These are phyloP conservation scores for Nigrospora oryzae DNA, from an alignment of 2,329 filamentous ascomycete genomes.

Conservation along the genomic window DNA sequence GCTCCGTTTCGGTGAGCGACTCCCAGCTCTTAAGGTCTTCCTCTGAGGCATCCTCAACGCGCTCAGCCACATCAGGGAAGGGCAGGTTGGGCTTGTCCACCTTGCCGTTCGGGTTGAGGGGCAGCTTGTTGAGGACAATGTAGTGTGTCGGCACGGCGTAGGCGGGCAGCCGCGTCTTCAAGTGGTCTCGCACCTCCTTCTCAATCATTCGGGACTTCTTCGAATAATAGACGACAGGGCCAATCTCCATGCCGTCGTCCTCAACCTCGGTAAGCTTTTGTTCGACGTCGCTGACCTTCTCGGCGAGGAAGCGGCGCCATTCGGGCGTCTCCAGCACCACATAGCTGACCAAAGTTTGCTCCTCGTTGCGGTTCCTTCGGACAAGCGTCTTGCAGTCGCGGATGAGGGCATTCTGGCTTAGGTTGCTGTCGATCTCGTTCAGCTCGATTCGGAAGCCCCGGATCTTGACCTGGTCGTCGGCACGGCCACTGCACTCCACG, in stretches of 20 bases:
- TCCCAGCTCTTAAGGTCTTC: slow-evolving; percentile 33
- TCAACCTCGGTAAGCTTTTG: slow-evolving; percentile 44
- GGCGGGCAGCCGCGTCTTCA: slow-evolving; percentile 62
- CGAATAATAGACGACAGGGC: slow-evolving; percentile 29
- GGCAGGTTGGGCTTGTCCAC: slow-evolving; percentile 72
- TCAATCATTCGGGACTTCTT: slow-evolving; percentile 38
- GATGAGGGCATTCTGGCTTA: slow-evolving; percentile 66
- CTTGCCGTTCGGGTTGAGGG: slow-evolving; percentile 81
- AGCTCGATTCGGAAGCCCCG: slow-evolving; percentile 94
- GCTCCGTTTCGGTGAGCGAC: slow-evolving; percentile 48
- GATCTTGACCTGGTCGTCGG: slow-evolving; percentile 90
- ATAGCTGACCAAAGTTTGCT: slow-evolving; percentile 81
- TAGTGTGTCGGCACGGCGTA: slow-evolving; percentile 72
- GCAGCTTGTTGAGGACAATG: slow-evolving; percentile 64
- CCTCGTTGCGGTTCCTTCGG: slow-evolving; percentile 74
- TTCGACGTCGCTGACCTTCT: slow-evolving; percentile 39
- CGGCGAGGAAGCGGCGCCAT: slow-evolving; percentile 62
- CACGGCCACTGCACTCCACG: slow-evolving; percentile 52
- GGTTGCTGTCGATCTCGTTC: slow-evolving; percentile 80
- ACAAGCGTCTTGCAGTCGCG: slow-evolving; percentile 82
- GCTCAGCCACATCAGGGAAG: slow-evolving; percentile 67
- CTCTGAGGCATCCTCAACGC: slow-evolving; percentile 37
- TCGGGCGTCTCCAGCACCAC: slow-evolving; percentile 73
- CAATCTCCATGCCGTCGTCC: slow-evolving; percentile 41
- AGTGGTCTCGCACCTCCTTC: slow-evolving; percentile 48